These are phyloP conservation scores for Epichloe sp. DNA, from an alignment of 2,329 filamentous ascomycete genomes.

Conservation along the genomic window DNA sequence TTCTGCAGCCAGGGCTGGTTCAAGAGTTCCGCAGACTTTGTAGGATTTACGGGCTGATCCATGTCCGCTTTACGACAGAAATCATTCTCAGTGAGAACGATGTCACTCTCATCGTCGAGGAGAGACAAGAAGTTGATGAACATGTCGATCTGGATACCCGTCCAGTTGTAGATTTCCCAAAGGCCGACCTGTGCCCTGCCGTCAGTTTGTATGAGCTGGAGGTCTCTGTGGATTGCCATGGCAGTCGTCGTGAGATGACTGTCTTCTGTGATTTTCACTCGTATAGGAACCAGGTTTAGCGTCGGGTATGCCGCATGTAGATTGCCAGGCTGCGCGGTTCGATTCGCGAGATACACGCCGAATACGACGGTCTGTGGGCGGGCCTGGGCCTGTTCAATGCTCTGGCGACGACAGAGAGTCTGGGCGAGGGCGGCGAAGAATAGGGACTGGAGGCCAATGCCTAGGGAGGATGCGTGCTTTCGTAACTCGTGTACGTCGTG, in stretches of 20 bases:
- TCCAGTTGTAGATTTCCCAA: slow-evolving; percentile 64
- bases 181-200: slow-evolving; percentile 46
- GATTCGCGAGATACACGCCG: slow-evolving; percentile 75
- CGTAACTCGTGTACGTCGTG: slow-evolving; percentile 19
- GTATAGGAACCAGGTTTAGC: slow-evolving; percentile 64
- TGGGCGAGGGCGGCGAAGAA: slow-evolving; percentile 62
- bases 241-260: slow-evolving; percentile 38
- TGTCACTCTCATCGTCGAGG: slow-evolving; percentile 15
- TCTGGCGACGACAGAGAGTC: slow-evolving; percentile 24
- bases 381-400: slow-evolving; percentile 2
- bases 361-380: slow-evolving; percentile 36
- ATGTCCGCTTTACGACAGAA: not conserved
- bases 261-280: slow-evolving; percentile 28
- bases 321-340: slow-evolving; percentile 39
- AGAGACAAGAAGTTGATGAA: slow-evolving; percentile 73
- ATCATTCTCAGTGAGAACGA: not conserved
- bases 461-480: slow-evolving; percentile 29
- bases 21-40: not conserved
- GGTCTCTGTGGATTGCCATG: slow-evolving; percentile 49
- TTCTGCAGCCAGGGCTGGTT: slow-evolving; percentile 8
- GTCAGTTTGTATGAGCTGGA: slow-evolving; percentile 43
- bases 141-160: slow-evolving; percentile 52
- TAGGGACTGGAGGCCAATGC: slow-evolving; percentile 57
- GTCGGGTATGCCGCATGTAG: slow-evolving; percentile 47
- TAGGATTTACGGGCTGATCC: not conserved